phyloP scores from a whole-genome alignment of 164 flowering plant species.

The Annona cherimola region DNA sequence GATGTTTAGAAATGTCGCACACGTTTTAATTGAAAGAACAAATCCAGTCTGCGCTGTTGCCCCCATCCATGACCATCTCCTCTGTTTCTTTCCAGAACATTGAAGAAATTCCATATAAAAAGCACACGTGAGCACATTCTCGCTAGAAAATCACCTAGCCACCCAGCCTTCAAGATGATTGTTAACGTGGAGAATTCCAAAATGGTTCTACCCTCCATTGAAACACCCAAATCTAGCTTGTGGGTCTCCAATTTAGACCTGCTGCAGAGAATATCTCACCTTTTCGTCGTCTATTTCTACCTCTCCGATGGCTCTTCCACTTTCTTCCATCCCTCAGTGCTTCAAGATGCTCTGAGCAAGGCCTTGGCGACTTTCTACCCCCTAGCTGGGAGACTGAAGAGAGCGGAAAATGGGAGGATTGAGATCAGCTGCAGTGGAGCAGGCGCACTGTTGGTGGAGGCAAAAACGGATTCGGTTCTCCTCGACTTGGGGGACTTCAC shows the following conservation, averaged over 20 bases:
- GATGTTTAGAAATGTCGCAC: too few species aligned
- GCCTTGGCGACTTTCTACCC: constrained; percentile 10
- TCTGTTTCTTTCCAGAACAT: too few species aligned
- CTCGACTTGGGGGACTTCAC: constrained; percentile 4
- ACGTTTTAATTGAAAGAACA: too few species aligned
- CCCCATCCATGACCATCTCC: too few species aligned
- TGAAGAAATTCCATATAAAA: too few species aligned
- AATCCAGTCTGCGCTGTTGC: too few species aligned
- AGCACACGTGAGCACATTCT: too few species aligned
- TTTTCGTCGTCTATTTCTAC: constrained; percentile 4
- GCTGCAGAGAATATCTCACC: background rate
- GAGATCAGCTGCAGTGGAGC: constrained; percentile 12
- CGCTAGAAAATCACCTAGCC: background rate
- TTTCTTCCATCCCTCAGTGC: background rate
- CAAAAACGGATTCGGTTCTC: background rate
- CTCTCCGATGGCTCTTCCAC: background rate
- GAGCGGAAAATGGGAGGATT: constrained; percentile 1
- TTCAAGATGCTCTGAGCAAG: constrained; percentile 6
- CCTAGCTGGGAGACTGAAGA: constrained; percentile 10
- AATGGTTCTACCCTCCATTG: constrained; percentile 5
- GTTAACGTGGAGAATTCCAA: background rate
- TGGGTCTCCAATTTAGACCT: constrained; percentile 10
- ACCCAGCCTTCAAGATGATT: background rate
- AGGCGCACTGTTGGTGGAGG: constrained; percentile 8
- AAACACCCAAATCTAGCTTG: background rate